Base-by-base conservation (phyloP, 495 filamentous ascomycete genomes). In the Tetracladium marchalianum region DNA sequence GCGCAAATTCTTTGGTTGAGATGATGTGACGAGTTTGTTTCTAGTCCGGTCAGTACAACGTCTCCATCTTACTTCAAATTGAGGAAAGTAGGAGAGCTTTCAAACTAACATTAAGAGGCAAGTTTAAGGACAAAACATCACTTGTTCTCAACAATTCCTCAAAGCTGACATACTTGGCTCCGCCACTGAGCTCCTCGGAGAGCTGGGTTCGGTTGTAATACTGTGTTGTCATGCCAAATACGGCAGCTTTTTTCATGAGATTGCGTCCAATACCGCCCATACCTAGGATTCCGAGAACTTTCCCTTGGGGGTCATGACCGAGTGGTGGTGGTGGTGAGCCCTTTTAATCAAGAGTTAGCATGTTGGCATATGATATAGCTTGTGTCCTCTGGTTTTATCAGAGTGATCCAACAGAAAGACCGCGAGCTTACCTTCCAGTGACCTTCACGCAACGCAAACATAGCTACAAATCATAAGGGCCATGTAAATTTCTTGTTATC, bases 221-320 rank as follows among this genome's bases (percentile, higher is more conserved):
- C 38, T 51, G 53, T 1, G 70, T 67, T 0, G 45, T 60, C 27
- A 77, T 68, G 34, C 71, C 73, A 38, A 67, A 69, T 5, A 73
- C 82, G 37, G 69, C 65, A 1, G 87, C 79, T 39, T 83, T 77
- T 55, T 72, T 78, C 47, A 80, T 78, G 50, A 95, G 71, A 53
- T 86, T 80, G 68, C 81, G 63, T 37, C 84, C 86, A 43, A 93
- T 93, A 32, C 87, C 87, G 22, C 88, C 88, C 76, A 90, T 89
- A 1, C 88, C 88, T 53, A 92, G 73, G 53, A 95, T 80, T 15
- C 82, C 82, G 4, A 87, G 67, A 27, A 70, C 67, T 57, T 84
- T 82, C 19, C 75, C 76, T 51, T 78, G 63, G 17, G 82, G 82
- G 53, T 86, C 83, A 49, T 75, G 77, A 24, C 76, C 79, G 15